Conservation (phyloP, 495 filamentous ascomycete genomes). For the Aspergillus steynii region DNA sequence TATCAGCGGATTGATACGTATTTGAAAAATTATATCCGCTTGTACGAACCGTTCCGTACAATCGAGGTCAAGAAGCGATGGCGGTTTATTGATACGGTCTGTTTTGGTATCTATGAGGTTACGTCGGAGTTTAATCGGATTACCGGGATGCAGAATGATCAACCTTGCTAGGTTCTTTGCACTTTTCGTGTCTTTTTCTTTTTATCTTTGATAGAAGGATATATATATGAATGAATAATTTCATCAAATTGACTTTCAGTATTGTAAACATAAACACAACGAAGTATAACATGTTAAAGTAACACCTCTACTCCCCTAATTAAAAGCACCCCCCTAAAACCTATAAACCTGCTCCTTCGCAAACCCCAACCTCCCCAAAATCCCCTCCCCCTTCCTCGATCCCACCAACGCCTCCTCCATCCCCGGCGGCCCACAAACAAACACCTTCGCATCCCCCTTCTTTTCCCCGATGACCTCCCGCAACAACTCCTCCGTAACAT, state of each 20-base stretch:
- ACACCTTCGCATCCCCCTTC: constrained; percentile 54
- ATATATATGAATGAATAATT: too few species aligned
- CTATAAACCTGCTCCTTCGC: constrained; percentile 53
- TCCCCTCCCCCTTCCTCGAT: constrained; percentile 33
- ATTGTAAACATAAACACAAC: too few species aligned
- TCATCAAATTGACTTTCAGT: too few species aligned
- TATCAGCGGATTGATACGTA: background rate
- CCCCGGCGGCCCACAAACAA: constrained; percentile 65
- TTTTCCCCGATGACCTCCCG: constrained; percentile 44
- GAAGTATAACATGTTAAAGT: too few species aligned
- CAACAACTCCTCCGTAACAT: constrained; percentile 57
- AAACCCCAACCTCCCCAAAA: constrained; percentile 54
- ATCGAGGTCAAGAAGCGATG: background rate
- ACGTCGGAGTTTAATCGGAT: background rate
- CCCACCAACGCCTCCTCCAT: constrained; percentile 62
- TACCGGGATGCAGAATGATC: too few species aligned
- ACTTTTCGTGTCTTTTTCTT: too few species aligned
- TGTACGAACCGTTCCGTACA: background rate
- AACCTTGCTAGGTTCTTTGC: too few species aligned
- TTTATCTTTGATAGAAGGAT: too few species aligned
- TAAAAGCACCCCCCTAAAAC: constrained; percentile 38
- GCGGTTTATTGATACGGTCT: background rate
- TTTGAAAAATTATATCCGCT: background rate
- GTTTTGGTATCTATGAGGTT: background rate
- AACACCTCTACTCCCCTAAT: background rate